A percentile compares a stretch with the other conserved stretches of the same genome.
Conservation (phyloP, 441 rosid species). For the Omphalea diandra region DNA sequence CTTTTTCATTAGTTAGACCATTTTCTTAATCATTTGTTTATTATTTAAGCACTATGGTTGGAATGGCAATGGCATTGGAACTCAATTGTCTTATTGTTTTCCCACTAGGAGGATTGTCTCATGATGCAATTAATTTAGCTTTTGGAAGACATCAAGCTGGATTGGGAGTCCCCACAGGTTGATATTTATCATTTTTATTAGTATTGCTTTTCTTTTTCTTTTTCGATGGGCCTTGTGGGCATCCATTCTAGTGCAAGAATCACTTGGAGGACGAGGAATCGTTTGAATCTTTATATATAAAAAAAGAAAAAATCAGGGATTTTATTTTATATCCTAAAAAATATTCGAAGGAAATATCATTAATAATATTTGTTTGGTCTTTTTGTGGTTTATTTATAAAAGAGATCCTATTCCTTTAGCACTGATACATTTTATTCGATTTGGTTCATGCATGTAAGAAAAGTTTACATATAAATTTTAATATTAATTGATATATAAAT, state of each 20-base stretch:
- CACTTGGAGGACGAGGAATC: slow-evolving; percentile 19
- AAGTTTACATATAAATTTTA: too few species aligned
- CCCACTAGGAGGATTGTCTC: neutral
- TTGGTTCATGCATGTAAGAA: neutral
- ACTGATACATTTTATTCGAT: neutral
- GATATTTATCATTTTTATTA: neutral
- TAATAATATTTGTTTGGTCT: too few species aligned
- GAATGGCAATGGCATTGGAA: slow-evolving; percentile 19
- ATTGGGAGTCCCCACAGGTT: slow-evolving; percentile 20
- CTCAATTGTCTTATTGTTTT: neutral
- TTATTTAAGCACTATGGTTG: neutral
- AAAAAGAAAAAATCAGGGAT: neutral
- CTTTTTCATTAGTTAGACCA: neutral
- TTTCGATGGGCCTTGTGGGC: too few species aligned
- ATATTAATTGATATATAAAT: too few species aligned
- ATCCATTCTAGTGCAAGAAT: too few species aligned
- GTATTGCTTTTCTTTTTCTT: neutral
- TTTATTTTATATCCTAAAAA: neutral
- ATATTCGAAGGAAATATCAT: too few species aligned
- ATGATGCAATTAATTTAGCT: slow-evolving; percentile 12
- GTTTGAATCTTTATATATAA: slow-evolving; percentile 6
- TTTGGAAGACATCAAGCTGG: slow-evolving; percentile 10
- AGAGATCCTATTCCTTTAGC: slow-evolving; percentile 13
- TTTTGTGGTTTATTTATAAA: too few species aligned
- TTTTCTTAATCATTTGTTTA: neutral